Evolutionary conservation across 2,329 filamentous ascomycete genomes (phyloP).

Genomic region (Gaeumannomyces sp.): DNA sequence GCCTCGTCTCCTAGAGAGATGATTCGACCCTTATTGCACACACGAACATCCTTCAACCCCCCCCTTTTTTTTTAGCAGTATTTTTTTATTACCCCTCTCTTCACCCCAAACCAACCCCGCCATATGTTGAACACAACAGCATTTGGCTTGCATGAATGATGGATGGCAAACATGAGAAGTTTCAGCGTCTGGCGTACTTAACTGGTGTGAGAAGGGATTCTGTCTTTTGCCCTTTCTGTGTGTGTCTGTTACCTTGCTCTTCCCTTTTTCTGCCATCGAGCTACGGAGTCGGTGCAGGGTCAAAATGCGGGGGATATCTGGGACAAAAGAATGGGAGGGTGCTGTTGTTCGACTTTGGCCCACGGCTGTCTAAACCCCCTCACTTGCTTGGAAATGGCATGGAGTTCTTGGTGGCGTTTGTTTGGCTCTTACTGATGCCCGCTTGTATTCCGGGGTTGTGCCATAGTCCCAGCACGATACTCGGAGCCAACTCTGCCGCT

Average conservation of each 20-base stretch:
- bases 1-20: neutral
- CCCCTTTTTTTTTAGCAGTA: no score
- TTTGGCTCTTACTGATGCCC: neutral
- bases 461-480: neutral
- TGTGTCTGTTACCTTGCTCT: neutral
- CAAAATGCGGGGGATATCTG: neutral
- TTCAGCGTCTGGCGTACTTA: conserved; percentile 7
- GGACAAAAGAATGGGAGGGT: neutral
- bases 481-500: neutral
- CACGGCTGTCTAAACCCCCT: neutral
- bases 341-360: neutral
- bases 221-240: neutral
- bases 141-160: conserved; percentile 6
- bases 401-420: neutral
- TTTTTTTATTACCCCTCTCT: neutral
- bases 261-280: neutral
- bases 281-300: neutral
- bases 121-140: neutral
- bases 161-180: conserved; percentile 9
- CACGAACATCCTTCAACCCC: neutral
- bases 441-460: neutral
- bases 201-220: conserved; percentile 2
- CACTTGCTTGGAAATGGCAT: neutral
- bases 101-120: neutral
- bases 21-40: neutral